Evolutionary conservation across 2,329 filamentous ascomycete species (phyloP), one percentile per base, ranked within the genome.

Genomic region (Exophiala phaeomuriformis): DNA sequence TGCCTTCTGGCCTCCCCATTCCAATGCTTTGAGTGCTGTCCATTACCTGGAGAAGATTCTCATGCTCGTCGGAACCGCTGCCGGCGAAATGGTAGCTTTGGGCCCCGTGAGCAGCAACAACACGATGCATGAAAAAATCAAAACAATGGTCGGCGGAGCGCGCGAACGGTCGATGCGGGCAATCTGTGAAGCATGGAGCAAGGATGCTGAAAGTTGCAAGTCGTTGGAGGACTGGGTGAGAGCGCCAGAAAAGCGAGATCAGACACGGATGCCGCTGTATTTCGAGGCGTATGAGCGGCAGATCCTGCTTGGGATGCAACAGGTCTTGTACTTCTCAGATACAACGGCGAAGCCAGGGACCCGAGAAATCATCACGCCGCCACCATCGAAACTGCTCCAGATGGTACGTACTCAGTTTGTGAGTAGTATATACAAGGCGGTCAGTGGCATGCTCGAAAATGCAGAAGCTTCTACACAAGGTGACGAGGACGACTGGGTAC

Each of bases 391-490:
- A 69, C 74, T 96, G 41, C 75, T 97, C 41, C 88, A 95, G 68
- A 89, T 90, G 81, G 89, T 97, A 10, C 82, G 90, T 60, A 86
- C 84, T 60, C 89, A 95, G 66, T 98, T 98, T 65, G 90, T 95
- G 10, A 90, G 86, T 4, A 95, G 90, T 53, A 74, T 98, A 41
- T 97, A 97, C 71, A 95, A 95, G 68, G 89, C 89, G 4, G 73
- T 98, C 36, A 94, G 88, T 64, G 93, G 91, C 27, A 91, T 98
- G 83, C 90, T 98, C 1, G 93, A 97, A 71, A 97, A 95, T 69
- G 91, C 93, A 2, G 90, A 97, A 71, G 82, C 83, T 53, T 79
- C 84, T 9, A 81, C 83, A 61, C 82, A 81, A 61, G 73, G 80
- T 0, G 82, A 85, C 43, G 72, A 73, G 27, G 75, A 75, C 53